phyloP scores from a whole-genome alignment of 2,329 filamentous ascomycete genomes.

The Pestalotiopsis sp. region DNA sequence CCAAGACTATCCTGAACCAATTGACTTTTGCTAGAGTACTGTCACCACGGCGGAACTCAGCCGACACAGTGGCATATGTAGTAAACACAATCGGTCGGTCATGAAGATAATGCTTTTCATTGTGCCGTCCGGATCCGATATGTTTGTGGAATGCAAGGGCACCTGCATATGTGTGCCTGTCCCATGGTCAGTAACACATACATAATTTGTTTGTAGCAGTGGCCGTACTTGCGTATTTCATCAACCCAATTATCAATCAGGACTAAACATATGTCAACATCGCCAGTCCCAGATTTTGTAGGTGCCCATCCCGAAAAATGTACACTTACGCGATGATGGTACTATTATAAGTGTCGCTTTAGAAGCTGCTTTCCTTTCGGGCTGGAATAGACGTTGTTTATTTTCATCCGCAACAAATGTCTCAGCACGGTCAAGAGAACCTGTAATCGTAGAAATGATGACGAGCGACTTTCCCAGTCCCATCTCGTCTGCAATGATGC shows the following conservation, averaged over 20 bases:
- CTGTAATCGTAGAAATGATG: not conserved
- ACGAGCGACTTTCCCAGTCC: conserved; percentile 4
- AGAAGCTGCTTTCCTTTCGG: not conserved
- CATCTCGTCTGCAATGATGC: conserved; percentile 10
- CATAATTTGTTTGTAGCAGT: no score
- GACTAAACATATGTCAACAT: not conserved
- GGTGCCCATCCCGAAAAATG: no score
- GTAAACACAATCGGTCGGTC: not conserved
- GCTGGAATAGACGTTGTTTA: not conserved
- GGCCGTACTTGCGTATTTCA: not conserved
- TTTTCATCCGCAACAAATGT: not conserved
- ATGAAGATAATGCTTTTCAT: not conserved
- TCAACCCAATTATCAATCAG: not conserved
- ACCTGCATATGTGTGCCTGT: not conserved
- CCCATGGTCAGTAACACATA: not conserved
- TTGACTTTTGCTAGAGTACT: not conserved
- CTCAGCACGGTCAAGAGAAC: not conserved
- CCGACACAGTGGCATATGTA: not conserved
- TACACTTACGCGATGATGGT: not conserved
- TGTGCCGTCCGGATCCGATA: not conserved
- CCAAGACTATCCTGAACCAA: not conserved
- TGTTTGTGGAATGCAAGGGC: not conserved
- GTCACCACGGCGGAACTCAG: not conserved
- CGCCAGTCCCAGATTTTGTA: not conserved
- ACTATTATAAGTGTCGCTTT: not conserved